Percentiles rank a stretch among this genome's conserved stretches.
Conservation (phyloP, 73 alveolate species). For the Uronychia setigera region DNA sequence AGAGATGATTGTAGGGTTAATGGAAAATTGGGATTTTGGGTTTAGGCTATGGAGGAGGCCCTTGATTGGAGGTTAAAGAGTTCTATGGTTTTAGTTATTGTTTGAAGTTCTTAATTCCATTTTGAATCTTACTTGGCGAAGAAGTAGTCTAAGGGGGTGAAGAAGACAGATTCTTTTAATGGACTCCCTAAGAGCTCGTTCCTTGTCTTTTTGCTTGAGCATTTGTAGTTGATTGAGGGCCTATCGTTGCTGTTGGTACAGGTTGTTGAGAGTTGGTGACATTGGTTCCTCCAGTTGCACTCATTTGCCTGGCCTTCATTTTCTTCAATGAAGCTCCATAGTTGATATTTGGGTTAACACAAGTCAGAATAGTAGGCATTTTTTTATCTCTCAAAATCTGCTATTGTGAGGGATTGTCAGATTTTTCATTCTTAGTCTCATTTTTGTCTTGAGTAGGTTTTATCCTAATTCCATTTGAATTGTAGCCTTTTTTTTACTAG, state of each 20-base stretch:
- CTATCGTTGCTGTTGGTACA: background rate
- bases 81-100: background rate
- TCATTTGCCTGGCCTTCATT: background rate
- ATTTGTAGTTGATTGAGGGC: background rate
- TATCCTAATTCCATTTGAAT: background rate
- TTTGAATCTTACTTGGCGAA: too few relatives aligned
- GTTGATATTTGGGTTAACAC: background rate
- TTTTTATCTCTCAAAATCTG: background rate
- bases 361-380: background rate
- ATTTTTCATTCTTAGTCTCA: background rate
- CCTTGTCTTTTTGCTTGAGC: background rate
- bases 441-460: background rate
- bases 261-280: too few relatives aligned
- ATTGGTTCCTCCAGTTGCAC: too few relatives aligned
- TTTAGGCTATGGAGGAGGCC: background rate
- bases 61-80: background rate
- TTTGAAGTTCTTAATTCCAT: background rate
- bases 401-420: background rate
- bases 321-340: background rate
- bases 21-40: background rate
- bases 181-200: background rate
- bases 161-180: background rate
- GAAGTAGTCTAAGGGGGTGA: background rate
- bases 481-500: background rate
- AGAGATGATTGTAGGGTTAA: constrained; percentile 3